phyloP scores from a whole-genome alignment of 1,284 basidiomycete species.

The Fomitopsis schrenkii region DNA sequence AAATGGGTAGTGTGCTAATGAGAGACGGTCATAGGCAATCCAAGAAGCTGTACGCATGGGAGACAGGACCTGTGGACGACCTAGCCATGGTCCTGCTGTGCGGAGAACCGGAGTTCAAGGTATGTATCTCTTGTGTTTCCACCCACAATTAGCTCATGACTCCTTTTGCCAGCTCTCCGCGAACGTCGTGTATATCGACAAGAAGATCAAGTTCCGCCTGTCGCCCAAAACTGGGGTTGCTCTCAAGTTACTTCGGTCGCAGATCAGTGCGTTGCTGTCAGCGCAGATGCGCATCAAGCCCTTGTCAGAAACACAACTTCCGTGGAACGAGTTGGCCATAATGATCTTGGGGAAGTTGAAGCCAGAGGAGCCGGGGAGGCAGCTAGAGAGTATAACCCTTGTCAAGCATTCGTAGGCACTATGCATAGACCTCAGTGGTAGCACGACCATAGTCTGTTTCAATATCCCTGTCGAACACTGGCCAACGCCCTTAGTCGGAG shows the following conservation, averaged over 20 bases:
- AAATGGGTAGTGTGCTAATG: constrained; percentile 9
- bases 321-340: constrained; percentile 73
- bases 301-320: constrained; percentile 53
- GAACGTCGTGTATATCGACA: constrained; percentile 75
- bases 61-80: constrained; percentile 89
- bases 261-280: constrained; percentile 61
- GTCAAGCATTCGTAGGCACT: constrained; percentile 7
- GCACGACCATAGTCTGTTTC: neutral
- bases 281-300: constrained; percentile 61
- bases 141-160: neutral
- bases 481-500: too few species aligned
- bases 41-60: constrained; percentile 95
- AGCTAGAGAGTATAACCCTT: constrained; percentile 24
- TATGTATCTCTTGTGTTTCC: constrained; percentile 26
- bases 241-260: constrained; percentile 74
- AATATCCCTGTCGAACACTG: too few species aligned
- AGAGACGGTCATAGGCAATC: constrained; percentile 62
- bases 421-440: neutral
- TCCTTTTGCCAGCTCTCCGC: constrained; percentile 56
- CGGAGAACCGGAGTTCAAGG: constrained; percentile 91
- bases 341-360: constrained; percentile 54
- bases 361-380: constrained; percentile 20
- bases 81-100: constrained; percentile 82
- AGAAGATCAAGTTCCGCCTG: constrained; percentile 77
- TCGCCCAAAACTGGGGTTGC: constrained; percentile 75